Base-by-base conservation (phyloP, 345 rosid species). In the Boechera divaricarpa region DNA sequence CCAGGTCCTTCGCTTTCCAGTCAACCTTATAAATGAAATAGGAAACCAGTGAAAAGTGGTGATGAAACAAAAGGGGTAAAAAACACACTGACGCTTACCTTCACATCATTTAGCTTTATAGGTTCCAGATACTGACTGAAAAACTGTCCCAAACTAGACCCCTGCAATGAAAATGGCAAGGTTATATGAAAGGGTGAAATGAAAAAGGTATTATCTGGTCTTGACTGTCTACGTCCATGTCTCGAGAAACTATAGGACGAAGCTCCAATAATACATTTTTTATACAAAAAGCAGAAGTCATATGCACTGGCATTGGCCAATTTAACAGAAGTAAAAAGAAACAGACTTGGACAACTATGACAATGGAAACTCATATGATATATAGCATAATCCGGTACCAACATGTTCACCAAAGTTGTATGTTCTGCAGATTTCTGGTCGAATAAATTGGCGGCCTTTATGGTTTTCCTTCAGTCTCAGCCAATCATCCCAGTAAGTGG, bases 401-500 rank as follows among this genome's bases (percentile, higher is more conserved):
- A 93, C 99, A 87, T 87, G 95, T 87, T 96, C 98, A 58, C 99
- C 99, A 36, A 96, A 96, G 74, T 96, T 93, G 76, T 93, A 96
- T 63, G 99, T 96, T 83, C 99, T 83, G 92, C 98, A 93, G 47
- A 96, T 89, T 91, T 96, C 99, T 68, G 98, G 98, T 54, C 88
- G 92, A 76, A 96, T 65, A 85, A 96, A 93, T 73, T 96, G 98
- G 47, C 96, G 86, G 68, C 93, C 98, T 83, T 90, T 87, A 85
- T 85, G 99, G 82, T 90, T 93, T 63, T 88, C 90, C 80, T 93
- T 87, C 70, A 96, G 74, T 76, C 98, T 89, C 88, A 96, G 85
- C 99, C 98, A 96, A 84, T 93, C 99, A 80, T 96, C 99, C 99
- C 98, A 96, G 84, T 91, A 96, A 87, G 99, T 96, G 85, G 73